A percentile compares a stretch with the other conserved stretches of the same genome.
phyloP scores from a whole-genome alignment of 805 yeast species.

The Millerozyma miso region DNA sequence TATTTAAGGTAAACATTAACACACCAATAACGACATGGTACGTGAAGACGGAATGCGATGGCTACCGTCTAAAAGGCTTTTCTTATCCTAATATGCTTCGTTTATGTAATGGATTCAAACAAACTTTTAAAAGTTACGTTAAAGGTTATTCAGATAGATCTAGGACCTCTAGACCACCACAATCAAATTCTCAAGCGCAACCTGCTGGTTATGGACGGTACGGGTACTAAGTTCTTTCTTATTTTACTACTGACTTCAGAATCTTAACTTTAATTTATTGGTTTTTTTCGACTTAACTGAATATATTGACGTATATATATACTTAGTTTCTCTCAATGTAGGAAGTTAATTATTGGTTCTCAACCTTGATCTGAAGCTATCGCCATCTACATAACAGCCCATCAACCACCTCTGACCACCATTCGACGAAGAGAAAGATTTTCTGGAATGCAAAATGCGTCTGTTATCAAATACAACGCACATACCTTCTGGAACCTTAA shows the following conservation, averaged over 20 bases:
- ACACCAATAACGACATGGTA: conserved; percentile 80
- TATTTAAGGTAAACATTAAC: conserved; percentile 75
- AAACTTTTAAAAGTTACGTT: conserved; percentile 39
- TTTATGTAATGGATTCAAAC: conserved; percentile 93
- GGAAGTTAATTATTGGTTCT: conserved; percentile 25
- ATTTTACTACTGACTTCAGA: background rate
- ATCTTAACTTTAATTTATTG: conserved; percentile 4
- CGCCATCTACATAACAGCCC: conserved; percentile 74
- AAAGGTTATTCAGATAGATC: conserved; percentile 14
- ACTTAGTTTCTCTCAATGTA: too few species aligned
- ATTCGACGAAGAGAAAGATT: conserved; percentile 35
- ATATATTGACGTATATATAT: background rate
- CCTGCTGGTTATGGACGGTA: conserved; percentile 18
- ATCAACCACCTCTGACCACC: conserved; percentile 63
- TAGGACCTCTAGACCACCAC: conserved; percentile 13
- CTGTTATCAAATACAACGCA: conserved; percentile 71
- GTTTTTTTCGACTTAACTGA: background rate
- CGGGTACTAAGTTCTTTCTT: conserved; percentile 14
- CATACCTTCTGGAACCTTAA: conserved; percentile 53
- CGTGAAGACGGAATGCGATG: conserved; percentile 84
- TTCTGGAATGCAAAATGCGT: conserved; percentile 64
- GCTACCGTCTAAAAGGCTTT: conserved; percentile 74
- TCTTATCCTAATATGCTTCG: conserved; percentile 85
- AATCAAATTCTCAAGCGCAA: conserved; percentile 11
- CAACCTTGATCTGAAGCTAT: conserved; percentile 60